Evolutionary conservation across 2,329 filamentous ascomycete genomes (phyloP).

Genomic region (Dactylellina parvicollis): DNA sequence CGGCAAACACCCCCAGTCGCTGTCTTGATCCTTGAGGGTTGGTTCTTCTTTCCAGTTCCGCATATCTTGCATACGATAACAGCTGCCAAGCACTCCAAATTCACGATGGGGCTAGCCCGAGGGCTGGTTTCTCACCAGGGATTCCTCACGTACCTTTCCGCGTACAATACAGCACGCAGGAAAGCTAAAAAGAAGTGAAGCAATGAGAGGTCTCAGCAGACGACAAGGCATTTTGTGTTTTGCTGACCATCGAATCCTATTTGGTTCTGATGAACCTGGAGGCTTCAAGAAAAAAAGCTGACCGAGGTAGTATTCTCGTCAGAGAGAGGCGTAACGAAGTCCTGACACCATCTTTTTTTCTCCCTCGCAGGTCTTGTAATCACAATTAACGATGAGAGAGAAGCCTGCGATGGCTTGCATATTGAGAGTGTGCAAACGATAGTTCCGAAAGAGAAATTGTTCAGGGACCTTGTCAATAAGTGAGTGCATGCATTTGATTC

Average conservation of each 20-base stretch:
- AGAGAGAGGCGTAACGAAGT: background rate
- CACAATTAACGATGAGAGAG: background rate
- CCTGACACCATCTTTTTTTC: conserved; percentile 43
- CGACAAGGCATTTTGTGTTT: conserved; percentile 9
- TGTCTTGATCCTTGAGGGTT: conserved; percentile 36
- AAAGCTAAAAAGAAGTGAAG: background rate
- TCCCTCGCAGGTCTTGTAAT: conserved; percentile 10
- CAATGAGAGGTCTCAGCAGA: conserved; percentile 11
- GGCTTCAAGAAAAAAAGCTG: conserved; percentile 6
- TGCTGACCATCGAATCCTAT: conserved; percentile 27
- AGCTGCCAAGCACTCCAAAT: conserved; percentile 29
- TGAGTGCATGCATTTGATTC: conserved; percentile 11
- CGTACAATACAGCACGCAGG: conserved; percentile 37
- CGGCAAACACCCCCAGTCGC: conserved; percentile 49
- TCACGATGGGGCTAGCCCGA: conserved; percentile 30
- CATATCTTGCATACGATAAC: conserved; percentile 54
- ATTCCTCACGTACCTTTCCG: conserved; percentile 13
- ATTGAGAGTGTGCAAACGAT: conserved; percentile 7
- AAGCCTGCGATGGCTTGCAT: conserved; percentile 22
- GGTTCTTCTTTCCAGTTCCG: conserved; percentile 34
- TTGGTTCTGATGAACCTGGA: conserved; percentile 24
- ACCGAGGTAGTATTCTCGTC: background rate
- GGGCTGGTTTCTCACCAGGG: background rate
- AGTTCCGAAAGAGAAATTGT: conserved; percentile 28
- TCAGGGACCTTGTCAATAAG: conserved; percentile 20